These are phyloP conservation scores for Edaphochlamys debaryana DNA, from an alignment of 139 green algal species.

Conservation along the genomic window DNA sequence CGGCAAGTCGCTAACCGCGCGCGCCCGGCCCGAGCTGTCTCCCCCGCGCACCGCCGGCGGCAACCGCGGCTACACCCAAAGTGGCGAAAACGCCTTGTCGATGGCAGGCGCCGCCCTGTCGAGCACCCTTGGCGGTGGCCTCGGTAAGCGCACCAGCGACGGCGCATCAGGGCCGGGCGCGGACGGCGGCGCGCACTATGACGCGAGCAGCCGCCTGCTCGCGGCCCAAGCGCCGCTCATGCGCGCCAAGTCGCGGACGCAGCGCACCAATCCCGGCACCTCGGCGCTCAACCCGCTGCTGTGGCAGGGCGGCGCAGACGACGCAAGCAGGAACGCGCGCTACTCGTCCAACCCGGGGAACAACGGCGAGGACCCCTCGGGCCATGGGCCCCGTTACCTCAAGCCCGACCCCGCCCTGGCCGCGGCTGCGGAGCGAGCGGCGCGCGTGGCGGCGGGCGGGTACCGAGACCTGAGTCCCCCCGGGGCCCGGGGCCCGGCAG, in stretches of 20 bases:
- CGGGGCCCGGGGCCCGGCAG: too few species aligned
- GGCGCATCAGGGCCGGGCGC: not conserved
- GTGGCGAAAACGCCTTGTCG: not conserved
- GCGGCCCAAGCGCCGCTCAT: constrained; percentile 34
- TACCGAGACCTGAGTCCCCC: too few species aligned
- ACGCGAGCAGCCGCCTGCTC: constrained; percentile 24
- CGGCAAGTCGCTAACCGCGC: not conserved
- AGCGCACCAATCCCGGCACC: not conserved
- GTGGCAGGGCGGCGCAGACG: not conserved
- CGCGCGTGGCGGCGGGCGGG: too few species aligned
- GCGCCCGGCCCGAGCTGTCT: not conserved
- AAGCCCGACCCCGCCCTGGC: too few species aligned
- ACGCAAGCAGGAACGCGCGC: too few species aligned
- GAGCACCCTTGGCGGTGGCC: too few species aligned
- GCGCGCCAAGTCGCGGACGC: not conserved
- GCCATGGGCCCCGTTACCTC: not conserved
- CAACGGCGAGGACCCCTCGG: not conserved
- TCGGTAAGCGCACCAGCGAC: not conserved
- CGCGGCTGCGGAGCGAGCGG: too few species aligned
- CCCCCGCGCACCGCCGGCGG: not conserved
- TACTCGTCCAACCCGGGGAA: too few species aligned
- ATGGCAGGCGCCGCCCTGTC: too few species aligned
- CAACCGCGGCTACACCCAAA: not conserved
- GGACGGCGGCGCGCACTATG: not conserved
- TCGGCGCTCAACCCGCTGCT: constrained; percentile 27